phyloP scores from a whole-genome alignment of 2,329 filamentous ascomycete genomes.

The Aspergillus flavus region DNA sequence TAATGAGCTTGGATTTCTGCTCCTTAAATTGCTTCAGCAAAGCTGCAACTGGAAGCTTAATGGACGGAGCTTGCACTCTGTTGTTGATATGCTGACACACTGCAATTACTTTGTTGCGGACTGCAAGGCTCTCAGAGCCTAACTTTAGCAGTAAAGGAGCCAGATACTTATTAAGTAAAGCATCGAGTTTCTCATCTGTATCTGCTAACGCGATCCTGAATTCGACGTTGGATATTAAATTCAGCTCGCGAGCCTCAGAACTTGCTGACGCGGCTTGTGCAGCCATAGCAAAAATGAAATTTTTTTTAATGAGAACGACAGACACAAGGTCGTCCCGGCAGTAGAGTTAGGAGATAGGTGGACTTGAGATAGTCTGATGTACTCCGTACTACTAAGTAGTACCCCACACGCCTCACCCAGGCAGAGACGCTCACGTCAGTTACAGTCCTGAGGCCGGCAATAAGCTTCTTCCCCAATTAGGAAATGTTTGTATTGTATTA shows the following conservation, averaged over 20 bases:
- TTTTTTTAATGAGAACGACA: not conserved
- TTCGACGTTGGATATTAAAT: slow-evolving; percentile 82
- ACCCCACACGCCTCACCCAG: slow-evolving; percentile 9
- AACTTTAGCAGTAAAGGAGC: slow-evolving; percentile 83
- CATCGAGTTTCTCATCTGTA: slow-evolving; percentile 79
- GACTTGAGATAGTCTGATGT: slow-evolving; percentile 2
- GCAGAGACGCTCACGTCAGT: slow-evolving; percentile 24
- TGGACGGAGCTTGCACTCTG: slow-evolving; percentile 60
- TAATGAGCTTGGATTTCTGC: slow-evolving; percentile 71
- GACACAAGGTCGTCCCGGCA: not conserved
- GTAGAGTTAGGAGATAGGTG: not conserved
- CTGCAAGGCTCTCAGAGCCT: slow-evolving; percentile 74
- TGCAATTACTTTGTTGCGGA: slow-evolving; percentile 76
- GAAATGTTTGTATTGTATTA: slow-evolving; percentile 19
- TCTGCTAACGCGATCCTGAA: slow-evolving; percentile 81
- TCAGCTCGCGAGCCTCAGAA: slow-evolving; percentile 68
- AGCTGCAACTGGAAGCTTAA: slow-evolving; percentile 81
- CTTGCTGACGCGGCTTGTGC: slow-evolving; percentile 34
- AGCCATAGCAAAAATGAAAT: slow-evolving; percentile 31
- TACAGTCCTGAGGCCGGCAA: slow-evolving; percentile 15
- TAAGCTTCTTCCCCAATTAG: slow-evolving; percentile 17
- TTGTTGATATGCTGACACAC: slow-evolving; percentile 74
- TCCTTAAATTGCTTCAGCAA: slow-evolving; percentile 90
- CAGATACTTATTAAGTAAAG: slow-evolving; percentile 76
- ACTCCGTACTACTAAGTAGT: not conserved